Conservation (phyloP, 2,329 filamentous ascomycete genomes). For the Calonectria honghensis region DNA sequence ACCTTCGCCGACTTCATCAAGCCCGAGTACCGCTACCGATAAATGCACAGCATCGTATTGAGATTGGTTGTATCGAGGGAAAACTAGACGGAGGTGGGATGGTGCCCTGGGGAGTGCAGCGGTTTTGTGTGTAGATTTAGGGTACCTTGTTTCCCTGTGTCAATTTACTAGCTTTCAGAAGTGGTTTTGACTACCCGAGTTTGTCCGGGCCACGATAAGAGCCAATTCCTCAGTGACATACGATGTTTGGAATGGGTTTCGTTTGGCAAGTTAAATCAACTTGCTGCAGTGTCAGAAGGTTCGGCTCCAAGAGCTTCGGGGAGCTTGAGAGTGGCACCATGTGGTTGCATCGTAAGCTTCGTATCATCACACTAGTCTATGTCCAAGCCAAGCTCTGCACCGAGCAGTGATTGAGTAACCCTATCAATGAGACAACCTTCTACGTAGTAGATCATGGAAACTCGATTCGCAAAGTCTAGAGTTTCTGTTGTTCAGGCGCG, state of each 20-base stretch:
- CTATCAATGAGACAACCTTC: slow-evolving; percentile 6
- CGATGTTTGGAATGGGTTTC: neutral
- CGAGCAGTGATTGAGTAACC: neutral
- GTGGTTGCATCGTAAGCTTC: slow-evolving; percentile 12
- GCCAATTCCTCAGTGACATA: slow-evolving; percentile 21
- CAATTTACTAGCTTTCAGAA: slow-evolving; percentile 59
- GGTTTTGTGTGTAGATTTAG: slow-evolving; percentile 65
- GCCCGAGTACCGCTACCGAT: slow-evolving; percentile 90
- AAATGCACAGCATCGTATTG: slow-evolving; percentile 53
- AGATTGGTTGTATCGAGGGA: slow-evolving; percentile 52
- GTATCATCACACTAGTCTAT: slow-evolving; percentile 13
- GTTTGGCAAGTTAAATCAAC: neutral
- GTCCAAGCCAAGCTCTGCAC: neutral
- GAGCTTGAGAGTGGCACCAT: neutral
- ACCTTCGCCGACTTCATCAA: slow-evolving; percentile 97
- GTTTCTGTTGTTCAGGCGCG: neutral
- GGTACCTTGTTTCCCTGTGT: slow-evolving; percentile 60
- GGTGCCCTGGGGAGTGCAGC: slow-evolving; percentile 51
- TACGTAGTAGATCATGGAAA: neutral
- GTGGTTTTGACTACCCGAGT: slow-evolving; percentile 49
- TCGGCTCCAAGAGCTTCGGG: neutral
- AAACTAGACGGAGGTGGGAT: slow-evolving; percentile 51
- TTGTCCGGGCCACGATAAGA: neutral
- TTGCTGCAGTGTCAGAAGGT: neutral
- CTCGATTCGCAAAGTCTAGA: neutral